Evolutionary conservation across 495 filamentous ascomycete species (phyloP).

Genomic region (Daldinia vernicosa): DNA sequence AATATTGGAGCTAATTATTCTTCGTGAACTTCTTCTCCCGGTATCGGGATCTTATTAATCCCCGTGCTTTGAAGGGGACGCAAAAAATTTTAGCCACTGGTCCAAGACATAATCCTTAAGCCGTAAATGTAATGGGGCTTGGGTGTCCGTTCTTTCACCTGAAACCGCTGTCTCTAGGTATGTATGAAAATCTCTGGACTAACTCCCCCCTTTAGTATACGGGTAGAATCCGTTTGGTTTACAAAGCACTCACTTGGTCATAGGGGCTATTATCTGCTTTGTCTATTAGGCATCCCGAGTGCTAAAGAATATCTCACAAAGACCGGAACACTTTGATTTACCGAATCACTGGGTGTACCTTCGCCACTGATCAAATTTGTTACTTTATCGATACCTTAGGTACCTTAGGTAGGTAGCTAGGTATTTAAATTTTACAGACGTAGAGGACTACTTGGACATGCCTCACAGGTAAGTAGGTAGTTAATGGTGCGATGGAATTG

Average conservation of each 20-base stretch:
- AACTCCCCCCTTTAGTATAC: constrained; percentile 5
- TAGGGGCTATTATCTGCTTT: neutral
- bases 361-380: neutral
- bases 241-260: neutral
- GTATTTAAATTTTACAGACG: neutral
- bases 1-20: neutral
- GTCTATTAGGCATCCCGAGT: neutral
- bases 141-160: constrained; percentile 30
- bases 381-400: neutral
- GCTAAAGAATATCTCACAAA: neutral
- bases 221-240: neutral
- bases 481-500: constrained; percentile 21
- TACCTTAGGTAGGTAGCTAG: neutral
- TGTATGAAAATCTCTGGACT: constrained; percentile 2
- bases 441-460: neutral
- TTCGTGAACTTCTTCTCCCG: constrained; percentile 8
- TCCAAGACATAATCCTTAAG: constrained; percentile 26
- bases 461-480: neutral
- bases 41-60: constrained; percentile 18
- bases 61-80: constrained; percentile 6
- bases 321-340: neutral
- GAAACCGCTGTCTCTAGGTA: constrained; percentile 36
- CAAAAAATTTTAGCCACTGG: constrained; percentile 24
- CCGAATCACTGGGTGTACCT: neutral
- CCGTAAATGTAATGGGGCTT: constrained; percentile 34